phyloP scores from a whole-genome alignment of 2,329 filamentous ascomycete species.

The Ceratocystis ficicola region DNA sequence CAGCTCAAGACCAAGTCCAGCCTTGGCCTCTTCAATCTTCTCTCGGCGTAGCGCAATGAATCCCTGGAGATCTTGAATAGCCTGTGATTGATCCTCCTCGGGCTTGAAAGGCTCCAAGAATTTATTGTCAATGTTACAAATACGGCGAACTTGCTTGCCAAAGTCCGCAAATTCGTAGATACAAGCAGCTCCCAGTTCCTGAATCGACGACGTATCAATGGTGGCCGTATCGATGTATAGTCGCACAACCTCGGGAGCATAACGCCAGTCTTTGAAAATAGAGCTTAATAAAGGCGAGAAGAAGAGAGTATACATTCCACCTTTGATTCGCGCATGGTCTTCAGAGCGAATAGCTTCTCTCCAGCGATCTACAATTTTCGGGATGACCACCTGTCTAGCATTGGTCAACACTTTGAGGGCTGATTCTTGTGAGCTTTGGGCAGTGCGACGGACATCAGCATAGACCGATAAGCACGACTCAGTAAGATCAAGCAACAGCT shows the following conservation, averaged over 20 bases:
- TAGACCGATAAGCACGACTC: conserved; percentile 84
- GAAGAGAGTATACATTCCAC: conserved; percentile 78
- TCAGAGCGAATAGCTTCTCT: conserved; percentile 64
- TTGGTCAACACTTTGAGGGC: conserved; percentile 85
- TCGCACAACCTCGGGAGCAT: conserved; percentile 77
- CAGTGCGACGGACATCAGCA: conserved; percentile 87
- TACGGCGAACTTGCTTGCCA: conserved; percentile 61
- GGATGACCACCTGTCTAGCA: conserved; percentile 77
- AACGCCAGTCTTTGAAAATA: conserved; percentile 84
- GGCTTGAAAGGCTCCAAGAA: conserved; percentile 37
- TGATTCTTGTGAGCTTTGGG: conserved; percentile 83
- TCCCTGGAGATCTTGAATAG: conserved; percentile 46
- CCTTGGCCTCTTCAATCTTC: conserved; percentile 74
- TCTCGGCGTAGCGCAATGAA: conserved; percentile 63
- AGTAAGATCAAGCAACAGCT: conserved; percentile 71
- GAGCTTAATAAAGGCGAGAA: conserved; percentile 84
- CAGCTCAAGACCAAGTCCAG: conserved; percentile 66
- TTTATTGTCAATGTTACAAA: conserved; percentile 48
- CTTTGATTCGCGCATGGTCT: conserved; percentile 88
- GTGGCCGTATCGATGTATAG: conserved; percentile 81
- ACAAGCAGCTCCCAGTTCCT: conserved; percentile 70
- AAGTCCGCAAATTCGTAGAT: conserved; percentile 85
- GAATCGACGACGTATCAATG: conserved; percentile 88
- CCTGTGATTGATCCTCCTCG: conserved; percentile 42
- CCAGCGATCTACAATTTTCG: conserved; percentile 67